phyloP scores from a whole-genome alignment of 352 stramenopile genomes.

The Globisporangium polare region DNA sequence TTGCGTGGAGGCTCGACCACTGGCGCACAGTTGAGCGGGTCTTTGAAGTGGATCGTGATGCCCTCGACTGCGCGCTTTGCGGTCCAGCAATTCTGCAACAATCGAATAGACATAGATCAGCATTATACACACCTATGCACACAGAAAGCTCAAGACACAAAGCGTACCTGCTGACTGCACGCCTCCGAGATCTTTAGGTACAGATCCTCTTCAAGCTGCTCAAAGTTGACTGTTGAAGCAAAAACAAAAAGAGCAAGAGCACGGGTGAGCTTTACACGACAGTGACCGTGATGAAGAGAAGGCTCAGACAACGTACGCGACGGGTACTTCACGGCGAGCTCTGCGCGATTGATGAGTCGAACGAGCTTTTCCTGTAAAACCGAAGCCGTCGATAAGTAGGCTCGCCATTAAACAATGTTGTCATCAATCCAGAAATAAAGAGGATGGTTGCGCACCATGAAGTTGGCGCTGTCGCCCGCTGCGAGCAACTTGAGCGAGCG shows the following conservation, averaged over 20 bases:
- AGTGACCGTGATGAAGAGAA: neutral
- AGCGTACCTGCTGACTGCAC: slow-evolving; percentile 46
- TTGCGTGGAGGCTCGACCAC: slow-evolving; percentile 71
- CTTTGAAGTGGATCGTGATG: slow-evolving; percentile 74
- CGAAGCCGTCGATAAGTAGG: neutral
- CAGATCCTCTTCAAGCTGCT: slow-evolving; percentile 78
- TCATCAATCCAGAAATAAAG: too few species aligned
- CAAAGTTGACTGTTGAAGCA: slow-evolving; percentile 61
- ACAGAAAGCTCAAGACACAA: neutral
- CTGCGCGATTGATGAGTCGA: slow-evolving; percentile 78
- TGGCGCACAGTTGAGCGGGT: slow-evolving; percentile 64
- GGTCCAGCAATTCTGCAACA: slow-evolving; percentile 57
- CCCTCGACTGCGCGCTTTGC: slow-evolving; percentile 71
- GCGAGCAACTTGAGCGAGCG: slow-evolving; percentile 63
- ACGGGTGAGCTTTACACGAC: neutral
- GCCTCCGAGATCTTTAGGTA: slow-evolving; percentile 66
- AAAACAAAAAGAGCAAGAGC: neutral
- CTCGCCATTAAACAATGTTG: too few species aligned
- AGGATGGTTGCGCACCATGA: slow-evolving; percentile 50
- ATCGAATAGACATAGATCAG: neutral
- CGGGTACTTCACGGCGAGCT: slow-evolving; percentile 78
- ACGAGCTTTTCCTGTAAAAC: slow-evolving; percentile 68
- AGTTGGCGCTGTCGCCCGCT: slow-evolving; percentile 65
- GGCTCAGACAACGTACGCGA: slow-evolving; percentile 23
- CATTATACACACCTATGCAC: neutral